Percentiles rank a stretch among this genome's conserved stretches.
phyloP scores from a whole-genome alignment of 2,329 filamentous ascomycete species.

The Beauveria caledonica region DNA sequence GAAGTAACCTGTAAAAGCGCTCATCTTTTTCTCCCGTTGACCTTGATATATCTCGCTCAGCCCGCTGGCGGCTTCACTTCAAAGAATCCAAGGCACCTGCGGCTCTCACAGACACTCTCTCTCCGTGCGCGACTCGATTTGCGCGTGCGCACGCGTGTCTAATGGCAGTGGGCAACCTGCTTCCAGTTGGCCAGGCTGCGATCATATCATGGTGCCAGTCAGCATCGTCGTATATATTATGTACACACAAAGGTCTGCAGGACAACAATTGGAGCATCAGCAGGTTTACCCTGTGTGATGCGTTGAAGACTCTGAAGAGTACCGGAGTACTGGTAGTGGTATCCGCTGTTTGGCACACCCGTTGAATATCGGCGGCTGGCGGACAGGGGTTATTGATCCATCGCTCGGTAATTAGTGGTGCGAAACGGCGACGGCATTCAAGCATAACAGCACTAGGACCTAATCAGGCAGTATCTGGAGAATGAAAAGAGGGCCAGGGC shows the following conservation, averaged over 20 bases:
- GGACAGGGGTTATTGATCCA: not conserved
- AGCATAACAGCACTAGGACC: not conserved
- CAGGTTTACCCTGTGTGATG: not conserved
- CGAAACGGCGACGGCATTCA: constrained; percentile 1
- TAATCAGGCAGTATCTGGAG: constrained; percentile 9
- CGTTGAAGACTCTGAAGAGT: too few relatives aligned
- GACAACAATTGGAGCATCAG: too few relatives aligned
- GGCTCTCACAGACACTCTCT: not conserved
- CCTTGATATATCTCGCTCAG: not conserved
- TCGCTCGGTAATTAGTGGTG: not conserved
- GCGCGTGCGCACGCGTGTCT: not conserved
- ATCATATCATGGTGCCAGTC: too few relatives aligned
- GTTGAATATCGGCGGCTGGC: constrained; percentile 10
- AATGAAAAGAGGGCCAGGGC: not conserved
- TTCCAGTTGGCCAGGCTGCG: not conserved
- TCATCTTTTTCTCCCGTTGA: not conserved
- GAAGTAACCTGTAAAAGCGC: not conserved
- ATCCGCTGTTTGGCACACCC: constrained; percentile 3
- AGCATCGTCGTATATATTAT: too few relatives aligned
- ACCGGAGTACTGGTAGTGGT: not conserved
- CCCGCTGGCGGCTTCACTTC: not conserved
- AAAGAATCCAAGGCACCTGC: not conserved
- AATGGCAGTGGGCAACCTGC: not conserved
- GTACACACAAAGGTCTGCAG: too few relatives aligned
- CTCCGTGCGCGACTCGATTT: not conserved